Evolutionary conservation across 768 basidiomycete species (phyloP).

Genomic region (Termitomyces sp.): DNA sequence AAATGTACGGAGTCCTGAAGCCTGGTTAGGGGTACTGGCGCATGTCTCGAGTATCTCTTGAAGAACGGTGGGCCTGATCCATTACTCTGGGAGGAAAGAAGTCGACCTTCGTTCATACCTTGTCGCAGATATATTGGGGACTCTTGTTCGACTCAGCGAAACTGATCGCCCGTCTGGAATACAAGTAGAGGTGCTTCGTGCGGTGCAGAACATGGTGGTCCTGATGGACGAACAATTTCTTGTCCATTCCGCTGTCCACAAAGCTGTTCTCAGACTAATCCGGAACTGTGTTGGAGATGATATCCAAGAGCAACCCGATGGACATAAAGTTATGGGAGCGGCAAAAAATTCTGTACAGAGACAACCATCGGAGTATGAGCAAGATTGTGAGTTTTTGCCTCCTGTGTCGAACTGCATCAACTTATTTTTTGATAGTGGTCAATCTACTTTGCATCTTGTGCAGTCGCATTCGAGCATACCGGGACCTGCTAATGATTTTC

Average conservation of each 20-base stretch:
- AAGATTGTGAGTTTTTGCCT: conserved; percentile 61
- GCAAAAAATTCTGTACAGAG: conserved; percentile 64
- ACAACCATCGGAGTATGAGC: conserved; percentile 84
- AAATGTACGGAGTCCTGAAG: conserved; percentile 5
- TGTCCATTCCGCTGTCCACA: conserved; percentile 86
- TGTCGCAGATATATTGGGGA: conserved; percentile 68
- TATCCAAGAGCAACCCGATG: conserved; percentile 82
- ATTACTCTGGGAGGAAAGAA: conserved; percentile 53
- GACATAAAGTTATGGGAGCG: conserved; percentile 77
- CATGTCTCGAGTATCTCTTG: conserved; percentile 85
- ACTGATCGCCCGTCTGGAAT: conserved; percentile 84
- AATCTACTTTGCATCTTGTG: conserved; percentile 89
- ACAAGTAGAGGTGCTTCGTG: conserved; percentile 81
- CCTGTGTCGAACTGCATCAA: not conserved
- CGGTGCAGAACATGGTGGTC: conserved; percentile 88
- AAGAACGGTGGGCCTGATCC: conserved; percentile 80
- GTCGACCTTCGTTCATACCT: conserved; percentile 22
- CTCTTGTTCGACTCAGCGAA: conserved; percentile 83
- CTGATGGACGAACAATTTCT: conserved; percentile 92
- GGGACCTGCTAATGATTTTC: conserved; percentile 93
- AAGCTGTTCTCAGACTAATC: conserved; percentile 78
- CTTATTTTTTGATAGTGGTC: conserved; percentile 55
- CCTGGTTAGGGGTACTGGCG: conserved; percentile 68
- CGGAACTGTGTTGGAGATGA: conserved; percentile 91
- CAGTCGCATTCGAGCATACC: conserved; percentile 84